Conservation (phyloP, 208 protist genomes). For the Trichomonas gallinae region DNA sequence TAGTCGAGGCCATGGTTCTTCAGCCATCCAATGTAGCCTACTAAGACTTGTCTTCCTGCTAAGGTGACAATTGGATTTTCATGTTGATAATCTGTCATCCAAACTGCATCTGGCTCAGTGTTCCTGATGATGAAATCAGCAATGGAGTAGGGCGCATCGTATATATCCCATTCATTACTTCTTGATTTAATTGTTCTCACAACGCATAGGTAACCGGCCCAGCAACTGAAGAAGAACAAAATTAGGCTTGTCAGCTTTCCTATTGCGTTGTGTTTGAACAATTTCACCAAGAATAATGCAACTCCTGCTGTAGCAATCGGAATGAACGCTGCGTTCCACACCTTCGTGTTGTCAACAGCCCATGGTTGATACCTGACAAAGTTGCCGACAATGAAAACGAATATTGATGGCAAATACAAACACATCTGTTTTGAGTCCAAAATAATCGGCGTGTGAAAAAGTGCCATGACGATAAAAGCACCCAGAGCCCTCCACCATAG, state of each 20-base stretch:
- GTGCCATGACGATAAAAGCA: background rate
- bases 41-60: background rate
- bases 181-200: background rate
- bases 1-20: background rate
- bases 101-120: background rate
- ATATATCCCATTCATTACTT: background rate
- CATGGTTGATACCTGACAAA: slow-evolving; percentile 2
- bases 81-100: background rate
- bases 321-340: background rate
- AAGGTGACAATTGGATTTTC: background rate
- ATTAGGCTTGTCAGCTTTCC: background rate
- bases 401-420: background rate
- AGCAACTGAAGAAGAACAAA: background rate
- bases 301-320: background rate
- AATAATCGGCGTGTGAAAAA: background rate
- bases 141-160: background rate
- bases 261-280: background rate
- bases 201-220: background rate
- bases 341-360: background rate
- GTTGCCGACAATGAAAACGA: background rate
- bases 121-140: background rate
- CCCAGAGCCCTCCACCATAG: background rate
- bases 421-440: background rate
- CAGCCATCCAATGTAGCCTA: background rate
- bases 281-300: background rate